Conservation (phyloP, 441 rosid species). For the Melastoma candidum region DNA sequence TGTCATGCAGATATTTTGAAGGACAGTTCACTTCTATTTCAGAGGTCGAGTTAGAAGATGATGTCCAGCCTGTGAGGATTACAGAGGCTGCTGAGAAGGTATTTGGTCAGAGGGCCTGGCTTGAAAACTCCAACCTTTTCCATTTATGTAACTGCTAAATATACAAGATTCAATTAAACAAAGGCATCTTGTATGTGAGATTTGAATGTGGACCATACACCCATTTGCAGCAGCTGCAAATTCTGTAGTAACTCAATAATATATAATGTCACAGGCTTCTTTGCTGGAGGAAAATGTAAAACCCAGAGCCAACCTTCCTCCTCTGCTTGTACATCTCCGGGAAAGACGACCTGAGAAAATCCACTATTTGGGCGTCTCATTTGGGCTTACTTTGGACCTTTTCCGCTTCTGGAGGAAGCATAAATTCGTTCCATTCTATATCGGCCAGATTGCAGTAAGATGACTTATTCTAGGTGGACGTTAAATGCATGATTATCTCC, state of each 20-base stretch:
- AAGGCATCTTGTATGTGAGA: no score
- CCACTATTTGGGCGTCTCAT: slow-evolving; percentile 91
- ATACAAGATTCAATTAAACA: no score
- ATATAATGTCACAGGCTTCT: slow-evolving; percentile 48
- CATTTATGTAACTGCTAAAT: background rate
- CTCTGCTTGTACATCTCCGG: slow-evolving; percentile 68
- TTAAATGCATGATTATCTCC: slow-evolving; percentile 5
- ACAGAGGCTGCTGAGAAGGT: slow-evolving; percentile 89
- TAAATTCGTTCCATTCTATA: slow-evolving; percentile 84
- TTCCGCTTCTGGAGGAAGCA: slow-evolving; percentile 93
- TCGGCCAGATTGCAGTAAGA: slow-evolving; percentile 85
- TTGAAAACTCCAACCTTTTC: slow-evolving; percentile 8
- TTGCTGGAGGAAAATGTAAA: slow-evolving; percentile 78
- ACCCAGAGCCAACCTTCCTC: slow-evolving; percentile 84
- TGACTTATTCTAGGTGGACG: slow-evolving; percentile 3
- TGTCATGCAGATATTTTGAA: slow-evolving; percentile 63
- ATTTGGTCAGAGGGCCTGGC: slow-evolving; percentile 2
- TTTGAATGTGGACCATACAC: no score
- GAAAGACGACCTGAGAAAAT: slow-evolving; percentile 88
- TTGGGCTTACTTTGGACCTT: slow-evolving; percentile 95
- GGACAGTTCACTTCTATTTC: slow-evolving; percentile 78
- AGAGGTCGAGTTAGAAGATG: slow-evolving; percentile 61
- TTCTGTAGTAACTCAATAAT: background rate
- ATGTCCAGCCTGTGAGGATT: slow-evolving; percentile 36
- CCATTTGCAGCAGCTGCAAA: background rate